Evolutionary conservation across 164 flowering plant species (phyloP).

Genomic region (Brasenia schreberi): DNA sequence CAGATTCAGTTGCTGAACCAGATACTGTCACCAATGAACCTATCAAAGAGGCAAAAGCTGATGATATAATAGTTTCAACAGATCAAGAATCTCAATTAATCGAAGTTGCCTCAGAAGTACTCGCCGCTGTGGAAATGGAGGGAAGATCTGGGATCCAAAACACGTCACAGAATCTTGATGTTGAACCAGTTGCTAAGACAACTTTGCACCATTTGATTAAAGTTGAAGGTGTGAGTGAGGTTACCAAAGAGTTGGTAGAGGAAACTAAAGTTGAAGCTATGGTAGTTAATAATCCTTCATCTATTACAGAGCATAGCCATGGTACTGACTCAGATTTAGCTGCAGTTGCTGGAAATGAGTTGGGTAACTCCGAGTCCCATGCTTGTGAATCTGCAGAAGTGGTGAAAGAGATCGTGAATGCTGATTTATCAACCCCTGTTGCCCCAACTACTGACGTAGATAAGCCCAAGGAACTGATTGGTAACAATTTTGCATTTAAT

Average conservation of each 20-base stretch:
- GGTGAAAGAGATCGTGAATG: neutral
- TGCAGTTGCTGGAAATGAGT: slow-evolving; percentile 14
- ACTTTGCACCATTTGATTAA: no score
- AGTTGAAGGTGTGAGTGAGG: no score
- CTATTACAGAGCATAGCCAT: slow-evolving; percentile 4
- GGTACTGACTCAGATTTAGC: slow-evolving; percentile 7
- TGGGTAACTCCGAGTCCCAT: slow-evolving; percentile 5
- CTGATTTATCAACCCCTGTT: neutral
- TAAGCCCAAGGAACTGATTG: neutral
- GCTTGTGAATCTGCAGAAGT: neutral
- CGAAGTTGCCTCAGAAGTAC: no score
- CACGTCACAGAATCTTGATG: no score
- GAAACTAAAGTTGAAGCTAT: slow-evolving; percentile 5
- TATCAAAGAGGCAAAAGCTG: no score
- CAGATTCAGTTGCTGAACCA: no score
- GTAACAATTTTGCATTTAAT: neutral
- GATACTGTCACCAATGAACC: no score
- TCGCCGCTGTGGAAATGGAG: no score
- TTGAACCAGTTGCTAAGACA: no score
- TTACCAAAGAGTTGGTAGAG: neutral
- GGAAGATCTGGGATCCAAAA: no score
- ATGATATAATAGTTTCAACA: no score
- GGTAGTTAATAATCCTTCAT: neutral
- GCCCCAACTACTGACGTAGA: neutral
- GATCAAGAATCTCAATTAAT: no score